Evolutionary conservation across 495 filamentous ascomycete genomes (phyloP).

Genomic region (Penicillium maclennaniae): DNA sequence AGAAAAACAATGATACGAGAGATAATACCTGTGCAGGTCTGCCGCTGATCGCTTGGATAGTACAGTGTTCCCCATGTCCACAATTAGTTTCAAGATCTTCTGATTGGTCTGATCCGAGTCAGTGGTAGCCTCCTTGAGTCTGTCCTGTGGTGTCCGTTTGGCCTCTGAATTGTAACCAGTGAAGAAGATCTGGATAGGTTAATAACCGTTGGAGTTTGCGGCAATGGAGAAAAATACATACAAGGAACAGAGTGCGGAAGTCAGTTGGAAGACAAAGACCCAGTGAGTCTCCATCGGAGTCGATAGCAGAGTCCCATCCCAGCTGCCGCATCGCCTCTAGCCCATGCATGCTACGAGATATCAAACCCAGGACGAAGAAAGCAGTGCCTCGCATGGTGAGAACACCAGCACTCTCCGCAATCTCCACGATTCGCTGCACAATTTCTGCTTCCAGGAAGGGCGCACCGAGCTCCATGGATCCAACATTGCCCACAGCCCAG

Average conservation of each 20-base stretch:
- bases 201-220: conserved; percentile 11
- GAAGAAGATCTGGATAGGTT: conserved; percentile 33
- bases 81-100: conserved; percentile 71
- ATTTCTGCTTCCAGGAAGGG: conserved; percentile 86
- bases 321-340: conserved; percentile 79
- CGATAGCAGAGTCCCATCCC: conserved; percentile 90
- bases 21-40: conserved; percentile 58
- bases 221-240: conserved; percentile 30
- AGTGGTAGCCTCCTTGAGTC: conserved; percentile 43
- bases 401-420: conserved; percentile 81
- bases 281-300: conserved; percentile 73
- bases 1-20: not conserved
- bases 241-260: conserved; percentile 73
- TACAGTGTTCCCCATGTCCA: conserved; percentile 87
- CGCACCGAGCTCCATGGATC: conserved; percentile 95
- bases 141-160: conserved; percentile 38
- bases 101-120: conserved; percentile 67
- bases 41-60: conserved; percentile 70
- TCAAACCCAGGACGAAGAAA: conserved; percentile 90
- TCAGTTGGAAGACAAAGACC: conserved; percentile 82
- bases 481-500: conserved; percentile 97
- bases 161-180: conserved; percentile 30
- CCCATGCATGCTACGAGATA: conserved; percentile 88
- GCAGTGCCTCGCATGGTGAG: conserved; percentile 92
- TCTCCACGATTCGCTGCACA: conserved; percentile 75